Conservation (phyloP, 2,329 filamentous ascomycete genomes). For the Ustilaginoidea virens region DNA sequence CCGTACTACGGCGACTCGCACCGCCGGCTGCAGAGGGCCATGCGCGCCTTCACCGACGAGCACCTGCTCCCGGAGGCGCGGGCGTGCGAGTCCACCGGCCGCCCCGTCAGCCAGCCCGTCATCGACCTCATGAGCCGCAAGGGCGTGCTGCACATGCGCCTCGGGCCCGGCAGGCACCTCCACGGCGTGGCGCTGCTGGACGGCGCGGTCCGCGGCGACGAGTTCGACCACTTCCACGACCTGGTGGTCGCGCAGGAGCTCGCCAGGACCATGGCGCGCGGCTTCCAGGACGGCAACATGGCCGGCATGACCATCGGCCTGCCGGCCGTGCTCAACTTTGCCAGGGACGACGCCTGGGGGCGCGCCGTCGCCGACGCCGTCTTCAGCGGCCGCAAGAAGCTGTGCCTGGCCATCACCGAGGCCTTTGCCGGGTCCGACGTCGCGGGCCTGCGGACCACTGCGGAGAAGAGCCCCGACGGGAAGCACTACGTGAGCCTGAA, state of each 20-base stretch:
- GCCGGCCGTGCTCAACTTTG: slow-evolving; percentile 67
- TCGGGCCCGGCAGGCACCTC: slow-evolving; percentile 71
- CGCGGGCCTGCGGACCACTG: slow-evolving; percentile 63
- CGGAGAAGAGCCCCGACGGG: slow-evolving; percentile 59
- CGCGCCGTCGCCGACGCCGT: slow-evolving; percentile 55
- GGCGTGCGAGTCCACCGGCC: slow-evolving; percentile 59
- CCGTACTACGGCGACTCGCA: slow-evolving; percentile 74
- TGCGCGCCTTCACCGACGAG: slow-evolving; percentile 57
- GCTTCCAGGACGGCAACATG: slow-evolving; percentile 79
- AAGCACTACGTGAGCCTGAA: slow-evolving; percentile 46
- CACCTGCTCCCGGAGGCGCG: slow-evolving; percentile 61
- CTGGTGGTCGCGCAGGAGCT: slow-evolving; percentile 62
- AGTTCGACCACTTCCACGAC: slow-evolving; percentile 83
- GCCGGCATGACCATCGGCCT: slow-evolving; percentile 74
- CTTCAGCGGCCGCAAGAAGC: slow-evolving; percentile 70
- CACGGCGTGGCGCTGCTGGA: slow-evolving; percentile 53
- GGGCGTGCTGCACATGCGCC: slow-evolving; percentile 64
- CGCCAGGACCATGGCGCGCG: slow-evolving; percentile 53
- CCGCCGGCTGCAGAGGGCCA: slow-evolving; percentile 47
- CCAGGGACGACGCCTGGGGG: slow-evolving; percentile 50
- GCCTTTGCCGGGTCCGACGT: slow-evolving; percentile 74
- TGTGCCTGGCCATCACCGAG: slow-evolving; percentile 77
- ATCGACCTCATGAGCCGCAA: slow-evolving; percentile 65
- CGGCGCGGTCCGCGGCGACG: slow-evolving; percentile 58
- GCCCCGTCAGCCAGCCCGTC: slow-evolving; percentile 53